A percentile compares a stretch with the other conserved stretches of the same genome.
phyloP scores from a whole-genome alignment of 2,329 filamentous ascomycete genomes.

The Dothiorella sarmentorum region DNA sequence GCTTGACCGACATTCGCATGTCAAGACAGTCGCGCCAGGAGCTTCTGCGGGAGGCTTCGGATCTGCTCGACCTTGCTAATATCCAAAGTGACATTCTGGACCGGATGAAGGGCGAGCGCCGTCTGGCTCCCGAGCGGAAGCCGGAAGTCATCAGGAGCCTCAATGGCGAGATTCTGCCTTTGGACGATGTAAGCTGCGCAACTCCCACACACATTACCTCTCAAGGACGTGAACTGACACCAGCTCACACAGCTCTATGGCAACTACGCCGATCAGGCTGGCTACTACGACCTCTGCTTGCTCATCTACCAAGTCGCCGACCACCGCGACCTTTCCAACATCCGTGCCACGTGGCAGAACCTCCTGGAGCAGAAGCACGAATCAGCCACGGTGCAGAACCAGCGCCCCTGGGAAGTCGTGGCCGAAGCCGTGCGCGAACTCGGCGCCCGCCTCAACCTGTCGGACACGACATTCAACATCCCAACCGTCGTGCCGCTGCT shows the following conservation, averaged over 20 bases:
- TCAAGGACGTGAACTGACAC: background rate
- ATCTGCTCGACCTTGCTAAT: slow-evolving; percentile 86
- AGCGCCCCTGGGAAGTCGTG: slow-evolving; percentile 67
- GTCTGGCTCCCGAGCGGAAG: slow-evolving; percentile 63
- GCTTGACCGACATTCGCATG: slow-evolving; percentile 55
- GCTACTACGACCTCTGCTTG: slow-evolving; percentile 90
- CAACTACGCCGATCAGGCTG: slow-evolving; percentile 81
- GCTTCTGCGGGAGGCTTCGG: slow-evolving; percentile 77
- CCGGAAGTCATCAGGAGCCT: slow-evolving; percentile 64
- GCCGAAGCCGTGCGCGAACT: slow-evolving; percentile 58
- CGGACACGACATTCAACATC: slow-evolving; percentile 56
- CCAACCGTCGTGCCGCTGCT: slow-evolving; percentile 54
- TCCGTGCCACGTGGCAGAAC: slow-evolving; percentile 78
- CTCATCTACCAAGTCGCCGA: slow-evolving; percentile 90
- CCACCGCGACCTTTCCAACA: slow-evolving; percentile 81
- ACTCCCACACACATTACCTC: slow-evolving; percentile 36
- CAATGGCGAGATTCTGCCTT: slow-evolving; percentile 71
- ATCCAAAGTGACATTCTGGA: slow-evolving; percentile 91
- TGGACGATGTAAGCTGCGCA: slow-evolving; percentile 54
- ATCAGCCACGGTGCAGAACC: slow-evolving; percentile 46
- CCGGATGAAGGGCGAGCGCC: slow-evolving; percentile 67
- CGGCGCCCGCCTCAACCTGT: slow-evolving; percentile 54
- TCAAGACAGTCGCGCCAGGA: slow-evolving; percentile 75
- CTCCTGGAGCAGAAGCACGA: slow-evolving; percentile 66
- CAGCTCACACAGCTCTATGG: slow-evolving; percentile 71